Conservation (phyloP, 139 green algal species). For the Chlamydomonas sp. region DNA sequence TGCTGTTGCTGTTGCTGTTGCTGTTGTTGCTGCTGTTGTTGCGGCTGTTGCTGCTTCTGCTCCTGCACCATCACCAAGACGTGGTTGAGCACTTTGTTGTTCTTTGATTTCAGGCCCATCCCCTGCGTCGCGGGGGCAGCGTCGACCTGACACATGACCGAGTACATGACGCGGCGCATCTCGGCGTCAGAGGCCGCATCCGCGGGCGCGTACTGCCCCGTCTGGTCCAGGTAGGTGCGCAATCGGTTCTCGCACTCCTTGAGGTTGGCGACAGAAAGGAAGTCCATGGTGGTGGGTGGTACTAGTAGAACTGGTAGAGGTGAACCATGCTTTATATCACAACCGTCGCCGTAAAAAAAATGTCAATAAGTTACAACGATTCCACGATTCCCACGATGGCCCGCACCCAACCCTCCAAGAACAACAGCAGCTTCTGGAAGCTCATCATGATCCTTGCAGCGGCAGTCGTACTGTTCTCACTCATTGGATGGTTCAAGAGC, state of each 20-base stretch:
- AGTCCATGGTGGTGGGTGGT: too few species aligned
- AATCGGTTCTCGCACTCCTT: conserved; percentile 5
- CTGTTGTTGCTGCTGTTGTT: neutral
- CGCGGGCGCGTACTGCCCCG: neutral
- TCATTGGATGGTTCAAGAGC: conserved; percentile 3
- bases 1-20: conserved; percentile 1
- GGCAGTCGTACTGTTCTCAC: neutral
- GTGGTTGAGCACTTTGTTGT: neutral
- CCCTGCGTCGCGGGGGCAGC: neutral
- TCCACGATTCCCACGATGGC: too few species aligned
- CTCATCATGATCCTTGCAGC: neutral
- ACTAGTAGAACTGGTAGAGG: too few species aligned
- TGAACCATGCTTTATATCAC: too few species aligned
- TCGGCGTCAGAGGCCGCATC: neutral
- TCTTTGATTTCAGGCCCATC: neutral
- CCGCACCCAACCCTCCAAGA: too few species aligned
- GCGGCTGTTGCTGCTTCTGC: neutral
- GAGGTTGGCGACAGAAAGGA: neutral
- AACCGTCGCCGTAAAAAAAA: too few species aligned
- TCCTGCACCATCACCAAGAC: too few species aligned
- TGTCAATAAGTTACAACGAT: too few species aligned
- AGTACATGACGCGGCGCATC: neutral
- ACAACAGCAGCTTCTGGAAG: too few species aligned
- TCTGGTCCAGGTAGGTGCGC: neutral
- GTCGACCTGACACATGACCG: neutral